phyloP scores from a whole-genome alignment of 177 flowering plant species.

The Vitis hybrid region DNA sequence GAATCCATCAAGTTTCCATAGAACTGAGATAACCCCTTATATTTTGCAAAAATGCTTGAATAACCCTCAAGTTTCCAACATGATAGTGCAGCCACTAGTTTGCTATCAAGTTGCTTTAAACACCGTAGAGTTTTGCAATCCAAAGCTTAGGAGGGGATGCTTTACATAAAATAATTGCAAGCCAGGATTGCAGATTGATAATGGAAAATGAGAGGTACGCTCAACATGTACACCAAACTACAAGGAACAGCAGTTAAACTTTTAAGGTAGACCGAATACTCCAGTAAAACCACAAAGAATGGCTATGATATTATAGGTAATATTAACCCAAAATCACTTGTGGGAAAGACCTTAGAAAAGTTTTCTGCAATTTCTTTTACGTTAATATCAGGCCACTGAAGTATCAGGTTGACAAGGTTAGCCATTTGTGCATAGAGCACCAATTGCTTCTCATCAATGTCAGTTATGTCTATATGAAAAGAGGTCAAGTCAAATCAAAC shows the following conservation, averaged over 20 bases:
- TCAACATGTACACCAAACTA: too few relatives aligned
- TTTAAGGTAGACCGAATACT: background rate
- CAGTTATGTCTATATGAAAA: conserved; percentile 62
- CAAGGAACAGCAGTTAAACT: too few relatives aligned
- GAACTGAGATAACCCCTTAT: background rate
- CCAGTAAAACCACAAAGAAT: background rate
- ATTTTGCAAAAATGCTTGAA: background rate
- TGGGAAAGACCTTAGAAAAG: conserved; percentile 71
- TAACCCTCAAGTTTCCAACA: background rate
- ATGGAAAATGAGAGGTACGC: background rate
- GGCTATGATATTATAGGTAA: background rate
- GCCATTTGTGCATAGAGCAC: conserved; percentile 97
- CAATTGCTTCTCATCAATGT: conserved; percentile 73
- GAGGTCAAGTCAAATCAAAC: conserved; percentile 30
- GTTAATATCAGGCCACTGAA: conserved; percentile 61
- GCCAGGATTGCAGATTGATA: too few relatives aligned
- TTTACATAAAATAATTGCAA: too few relatives aligned
- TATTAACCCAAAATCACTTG: background rate
- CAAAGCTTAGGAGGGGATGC: too few relatives aligned
- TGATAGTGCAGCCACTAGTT: background rate
- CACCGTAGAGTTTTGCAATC: background rate
- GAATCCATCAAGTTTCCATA: background rate
- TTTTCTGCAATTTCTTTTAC: conserved; percentile 84
- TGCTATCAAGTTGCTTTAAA: background rate
- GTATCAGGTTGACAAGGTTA: conserved; percentile 78